Evolutionary conservation across 2,329 filamentous ascomycete species (phyloP), one percentile per base, ranked within the genome.

Genomic region (Nectriaceae sp.): DNA sequence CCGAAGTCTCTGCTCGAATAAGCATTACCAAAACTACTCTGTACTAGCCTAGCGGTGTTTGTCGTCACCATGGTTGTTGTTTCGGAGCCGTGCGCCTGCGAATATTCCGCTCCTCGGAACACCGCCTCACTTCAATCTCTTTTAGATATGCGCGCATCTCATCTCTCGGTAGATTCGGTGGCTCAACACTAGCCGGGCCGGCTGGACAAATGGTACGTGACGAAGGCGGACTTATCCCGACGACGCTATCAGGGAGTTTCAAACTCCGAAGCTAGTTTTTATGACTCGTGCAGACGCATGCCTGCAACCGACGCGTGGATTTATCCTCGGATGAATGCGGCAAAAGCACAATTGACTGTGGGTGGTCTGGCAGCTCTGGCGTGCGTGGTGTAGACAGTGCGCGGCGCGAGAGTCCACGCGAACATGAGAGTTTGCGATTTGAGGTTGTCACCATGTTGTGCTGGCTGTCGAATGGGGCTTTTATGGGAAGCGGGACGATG

Each of bases 221-320:
- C 35, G 47, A 44, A 50, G 50, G 45, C 41, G 48, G 47, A 33
- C 18, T 45, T 46, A 29, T 20, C 43, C 44, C 47, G 42, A 53
- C 38, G 39, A 24, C 52, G 48, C 41, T 60, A 50, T 60, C 50
- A 57, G 51, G 38, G 49, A 52, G 47, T 51, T 47, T 35, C 53
- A 53, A 54, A 40, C 39, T 21, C 57, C 54, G 55, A 53, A 54
- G 49, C 59, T 62, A 62, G 52, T 50, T 33, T 36, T 31, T 54
- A 52, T 62, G 60, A 62, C 60, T 62, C 60, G 59, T 55, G 47
- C 52, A 52, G 52, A 40, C 44, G 53, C 44, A 44, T 41, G 44
- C 47, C 31, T 52, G 53, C 52, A 55, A 46, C 46, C 47, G 49
- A 52, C 31, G 52, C 8, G 15, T 31, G 35, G 31, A 42, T 51